These are phyloP conservation scores for Dothistroma pini DNA, from an alignment of 2,329 filamentous ascomycete species.

Conservation along the genomic window DNA sequence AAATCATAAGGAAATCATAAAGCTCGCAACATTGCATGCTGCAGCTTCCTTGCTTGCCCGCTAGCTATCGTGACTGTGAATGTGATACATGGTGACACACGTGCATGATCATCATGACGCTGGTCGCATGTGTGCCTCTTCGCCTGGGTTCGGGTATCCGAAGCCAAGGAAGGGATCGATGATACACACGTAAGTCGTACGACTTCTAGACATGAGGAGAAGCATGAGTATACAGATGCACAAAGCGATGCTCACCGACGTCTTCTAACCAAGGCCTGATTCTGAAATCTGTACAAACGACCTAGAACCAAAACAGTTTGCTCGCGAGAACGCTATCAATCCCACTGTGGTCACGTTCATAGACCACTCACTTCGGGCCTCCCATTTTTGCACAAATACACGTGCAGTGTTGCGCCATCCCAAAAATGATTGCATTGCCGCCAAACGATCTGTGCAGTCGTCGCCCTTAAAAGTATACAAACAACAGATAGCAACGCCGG, in stretches of 20 bases:
- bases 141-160: not conserved
- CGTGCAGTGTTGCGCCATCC: constrained; percentile 2
- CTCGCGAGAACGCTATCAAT: constrained; percentile 9
- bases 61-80: not conserved
- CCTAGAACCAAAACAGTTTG: not conserved
- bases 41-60: not conserved
- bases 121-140: not conserved
- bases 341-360: not conserved
- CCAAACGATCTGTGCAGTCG: not conserved
- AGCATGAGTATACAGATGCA: not conserved
- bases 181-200: not conserved
- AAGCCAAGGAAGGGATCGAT: not conserved
- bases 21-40: not conserved
- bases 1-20: too few species aligned
- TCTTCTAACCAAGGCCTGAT: not conserved
- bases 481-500: not conserved
- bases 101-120: not conserved
- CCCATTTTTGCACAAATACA: not conserved
- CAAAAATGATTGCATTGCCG: not conserved
- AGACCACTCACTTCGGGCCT: not conserved
- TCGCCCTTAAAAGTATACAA: not conserved
- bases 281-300: not conserved
- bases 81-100: not conserved
- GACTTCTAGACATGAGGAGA: not conserved
- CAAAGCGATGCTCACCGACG: not conserved